Percentiles rank a stretch among this genome's conserved stretches.
These are phyloP conservation scores for Citrus unshiu DNA, from an alignment of 345 rosid species.

Conservation along the genomic window DNA sequence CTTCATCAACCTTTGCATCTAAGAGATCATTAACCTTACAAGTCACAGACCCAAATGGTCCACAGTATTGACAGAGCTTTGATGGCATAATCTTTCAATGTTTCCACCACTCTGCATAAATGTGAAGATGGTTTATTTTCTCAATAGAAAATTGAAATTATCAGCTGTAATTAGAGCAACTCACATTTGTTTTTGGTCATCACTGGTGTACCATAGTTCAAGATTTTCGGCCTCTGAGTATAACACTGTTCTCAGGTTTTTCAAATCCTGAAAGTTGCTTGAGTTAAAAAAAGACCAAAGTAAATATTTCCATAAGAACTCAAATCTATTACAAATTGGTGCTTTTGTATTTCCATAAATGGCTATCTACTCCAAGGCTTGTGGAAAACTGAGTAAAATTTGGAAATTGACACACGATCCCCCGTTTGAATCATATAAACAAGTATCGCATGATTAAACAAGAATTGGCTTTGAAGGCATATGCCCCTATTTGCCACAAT, in stretches of 20 bases:
- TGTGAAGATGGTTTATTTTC: neutral
- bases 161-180: slow-evolving; percentile 17
- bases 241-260: slow-evolving; percentile 39
- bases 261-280: slow-evolving; percentile 55
- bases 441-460: neutral
- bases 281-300: neutral
- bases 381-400: neutral
- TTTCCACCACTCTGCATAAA: slow-evolving; percentile 74
- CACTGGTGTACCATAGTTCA: slow-evolving; percentile 70
- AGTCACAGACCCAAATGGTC: slow-evolving; percentile 89
- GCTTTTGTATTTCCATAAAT: neutral
- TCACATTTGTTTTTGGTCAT: slow-evolving; percentile 80
- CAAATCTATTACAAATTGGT: neutral
- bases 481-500: neutral
- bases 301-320: neutral
- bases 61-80: slow-evolving; percentile 85
- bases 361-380: neutral
- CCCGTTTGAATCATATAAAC: neutral
- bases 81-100: slow-evolving; percentile 71
- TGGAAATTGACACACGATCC: neutral
- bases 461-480: neutral
- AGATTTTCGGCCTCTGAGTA: slow-evolving; percentile 93
- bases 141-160: neutral
- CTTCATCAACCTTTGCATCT: slow-evolving; percentile 87
- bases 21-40: slow-evolving; percentile 79